Percentiles rank a stretch among this genome's conserved stretches.
phyloP scores from a whole-genome alignment of 495 filamentous ascomycete species.

The Lepraria neglecta region DNA sequence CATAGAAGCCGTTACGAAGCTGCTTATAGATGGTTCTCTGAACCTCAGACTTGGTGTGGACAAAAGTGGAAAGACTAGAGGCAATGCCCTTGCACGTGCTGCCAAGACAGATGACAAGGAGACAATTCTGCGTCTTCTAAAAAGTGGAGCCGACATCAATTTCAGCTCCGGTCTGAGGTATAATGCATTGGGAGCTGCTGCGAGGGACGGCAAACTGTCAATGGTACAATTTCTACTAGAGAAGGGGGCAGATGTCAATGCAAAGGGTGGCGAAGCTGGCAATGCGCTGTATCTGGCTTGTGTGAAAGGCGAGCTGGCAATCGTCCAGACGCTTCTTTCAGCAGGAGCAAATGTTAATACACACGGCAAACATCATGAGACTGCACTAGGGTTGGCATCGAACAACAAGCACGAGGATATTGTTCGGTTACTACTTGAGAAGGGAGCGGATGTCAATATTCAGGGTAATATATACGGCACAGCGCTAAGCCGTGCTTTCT shows the following conservation, averaged over 20 bases:
- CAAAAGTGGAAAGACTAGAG: too few species aligned
- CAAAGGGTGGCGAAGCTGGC: background rate
- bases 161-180: background rate
- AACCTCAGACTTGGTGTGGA: too few species aligned
- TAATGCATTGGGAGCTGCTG: slow-evolving; percentile 27
- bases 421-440: slow-evolving; percentile 23
- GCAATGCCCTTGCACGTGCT: too few species aligned
- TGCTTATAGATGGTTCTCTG: too few species aligned
- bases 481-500: too few species aligned
- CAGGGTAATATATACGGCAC: slow-evolving; percentile 1
- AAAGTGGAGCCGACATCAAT: slow-evolving; percentile 13
- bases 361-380: slow-evolving; percentile 2
- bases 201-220: slow-evolving; percentile 24
- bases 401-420: background rate
- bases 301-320: slow-evolving; percentile 9
- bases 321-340: slow-evolving; percentile 16
- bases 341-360: slow-evolving; percentile 21
- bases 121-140: slow-evolving; percentile 8
- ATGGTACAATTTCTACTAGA: slow-evolving; percentile 27
- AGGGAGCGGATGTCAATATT: slow-evolving; percentile 31
- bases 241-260: slow-evolving; percentile 20
- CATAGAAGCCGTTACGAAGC: too few species aligned
- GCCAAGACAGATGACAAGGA: background rate
- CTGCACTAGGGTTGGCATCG: slow-evolving; percentile 22
- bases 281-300: slow-evolving; percentile 21